Conservation (phyloP, 768 basidiomycete genomes). For the Trichaptum fuscoviolaceum region DNA sequence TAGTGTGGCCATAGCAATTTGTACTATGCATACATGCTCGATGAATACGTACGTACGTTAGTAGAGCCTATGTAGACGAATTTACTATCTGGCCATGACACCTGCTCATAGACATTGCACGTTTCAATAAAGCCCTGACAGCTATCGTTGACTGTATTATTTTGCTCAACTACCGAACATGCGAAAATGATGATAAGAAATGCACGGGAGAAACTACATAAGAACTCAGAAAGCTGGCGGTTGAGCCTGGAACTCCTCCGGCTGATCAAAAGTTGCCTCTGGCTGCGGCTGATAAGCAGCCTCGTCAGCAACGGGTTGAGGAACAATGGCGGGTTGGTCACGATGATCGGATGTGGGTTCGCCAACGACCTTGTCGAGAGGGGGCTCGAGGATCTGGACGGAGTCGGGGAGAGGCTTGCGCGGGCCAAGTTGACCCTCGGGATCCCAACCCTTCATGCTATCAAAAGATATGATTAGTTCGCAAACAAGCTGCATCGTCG, state of each 20-base stretch:
- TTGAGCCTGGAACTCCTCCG: conserved; percentile 37
- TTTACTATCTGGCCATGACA: too few species aligned
- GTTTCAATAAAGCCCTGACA: not conserved
- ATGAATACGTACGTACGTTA: not conserved
- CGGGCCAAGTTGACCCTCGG: conserved; percentile 85
- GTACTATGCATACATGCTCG: too few species aligned
- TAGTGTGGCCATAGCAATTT: not conserved
- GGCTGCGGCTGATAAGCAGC: conserved; percentile 26
- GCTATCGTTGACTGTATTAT: not conserved
- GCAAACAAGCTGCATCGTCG: not conserved
- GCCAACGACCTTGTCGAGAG: conserved; percentile 82
- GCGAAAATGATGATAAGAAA: conserved; percentile 1
- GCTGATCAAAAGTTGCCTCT: conserved; percentile 28
- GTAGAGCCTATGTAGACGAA: not conserved
- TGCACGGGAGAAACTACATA: conserved; percentile 1
- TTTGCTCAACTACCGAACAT: conserved; percentile 2
- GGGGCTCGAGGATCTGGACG: conserved; percentile 85
- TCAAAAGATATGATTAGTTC: conserved; percentile 14
- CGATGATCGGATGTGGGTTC: conserved; percentile 89
- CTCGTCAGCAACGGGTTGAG: conserved; percentile 50
- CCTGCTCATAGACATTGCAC: not conserved
- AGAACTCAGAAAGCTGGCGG: conserved; percentile 54
- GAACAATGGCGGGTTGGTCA: conserved; percentile 51
- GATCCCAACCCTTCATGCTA: conserved; percentile 97
- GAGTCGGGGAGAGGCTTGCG: conserved; percentile 92